phyloP scores from a whole-genome alignment of 495 filamentous ascomycete genomes.

The Lepidopterella palustris region DNA sequence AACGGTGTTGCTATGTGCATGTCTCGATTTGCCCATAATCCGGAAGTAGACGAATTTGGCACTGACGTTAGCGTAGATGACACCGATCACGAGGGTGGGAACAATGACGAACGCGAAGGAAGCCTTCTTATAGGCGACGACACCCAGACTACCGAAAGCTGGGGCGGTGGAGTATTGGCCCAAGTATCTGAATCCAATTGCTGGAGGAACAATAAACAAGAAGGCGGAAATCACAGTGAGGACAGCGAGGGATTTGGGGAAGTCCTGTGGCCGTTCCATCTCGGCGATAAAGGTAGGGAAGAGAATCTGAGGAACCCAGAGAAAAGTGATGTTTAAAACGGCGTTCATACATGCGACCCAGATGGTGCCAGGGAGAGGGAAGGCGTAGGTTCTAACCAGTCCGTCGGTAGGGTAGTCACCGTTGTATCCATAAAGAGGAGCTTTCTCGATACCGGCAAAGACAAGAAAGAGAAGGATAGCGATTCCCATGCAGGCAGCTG shows the following conservation, averaged over 20 bases:
- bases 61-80: constrained; percentile 44
- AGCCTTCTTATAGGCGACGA: constrained; percentile 41
- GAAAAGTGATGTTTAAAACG: constrained; percentile 52
- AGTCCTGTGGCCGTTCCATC: constrained; percentile 47
- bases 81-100: constrained; percentile 42
- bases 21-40: constrained; percentile 39
- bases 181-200: constrained; percentile 45
- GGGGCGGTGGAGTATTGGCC: constrained; percentile 47
- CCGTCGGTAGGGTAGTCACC: constrained; percentile 39
- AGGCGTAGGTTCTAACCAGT: constrained; percentile 41
- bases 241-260: constrained; percentile 42
- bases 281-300: constrained; percentile 59
- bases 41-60: constrained; percentile 43
- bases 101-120: constrained; percentile 39
- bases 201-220: constrained; percentile 46
- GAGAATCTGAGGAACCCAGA: constrained; percentile 54
- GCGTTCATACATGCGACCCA: constrained; percentile 47
- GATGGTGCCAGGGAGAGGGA: constrained; percentile 42
- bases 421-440: constrained; percentile 34
- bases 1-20: constrained; percentile 42
- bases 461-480: constrained; percentile 44
- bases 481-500: constrained; percentile 42
- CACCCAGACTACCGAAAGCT: constrained; percentile 44
- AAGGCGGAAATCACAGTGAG: constrained; percentile 41
- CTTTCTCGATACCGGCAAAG: constrained; percentile 42